Evolutionary conservation across 768 basidiomycete genomes (phyloP), one percentile per base, ranked within the genome.

Genomic region (Coprinopsis sp.): DNA sequence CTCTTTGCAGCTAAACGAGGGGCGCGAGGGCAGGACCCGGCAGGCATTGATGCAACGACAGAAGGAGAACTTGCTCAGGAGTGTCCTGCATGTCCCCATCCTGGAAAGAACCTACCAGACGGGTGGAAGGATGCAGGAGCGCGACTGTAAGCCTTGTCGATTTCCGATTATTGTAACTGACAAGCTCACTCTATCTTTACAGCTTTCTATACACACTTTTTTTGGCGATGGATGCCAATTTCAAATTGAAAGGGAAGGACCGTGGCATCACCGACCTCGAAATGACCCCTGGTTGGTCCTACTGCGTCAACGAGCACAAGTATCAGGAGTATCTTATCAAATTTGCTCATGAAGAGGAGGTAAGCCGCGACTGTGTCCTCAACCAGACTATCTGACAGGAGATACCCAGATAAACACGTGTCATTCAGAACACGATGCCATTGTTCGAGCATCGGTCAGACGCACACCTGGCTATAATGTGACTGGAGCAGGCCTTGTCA

Each of bases 1-100:
- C 18, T 67, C 7, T 45, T 58, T 30, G 54, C 59, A 53, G 44
- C 65, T 37, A 51, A 63, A 52, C 49, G 59, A 6, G 37, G 53
- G 31, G 52, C 62, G 23, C 33, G 59, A 33, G 54, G 60, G 41
- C 56, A 64, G 47, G 49, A 60, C 49, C 47, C 51, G 44, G 51
- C 41, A 21, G 52, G 59, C 2, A 46, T 47, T 5, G 22, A 14
- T 4, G 46, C 31, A 4, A 64, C 61, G 1, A 30, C 46, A 23
- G 43, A 45, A 13, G 64, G 69, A 0, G 57, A 60, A 47, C 53
- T 59, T 10, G 62, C 61, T 0, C 49, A 67, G 1, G 44, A 50
- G 3, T 70, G 67, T 39, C 64, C 64, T 3, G 64, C 65, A 4
- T 71, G 69, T 47, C 70, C 68, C 1, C 60, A 61, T 0, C 63